Conservation (phyloP, 768 basidiomycete species). For the Myochromella boudieri region DNA sequence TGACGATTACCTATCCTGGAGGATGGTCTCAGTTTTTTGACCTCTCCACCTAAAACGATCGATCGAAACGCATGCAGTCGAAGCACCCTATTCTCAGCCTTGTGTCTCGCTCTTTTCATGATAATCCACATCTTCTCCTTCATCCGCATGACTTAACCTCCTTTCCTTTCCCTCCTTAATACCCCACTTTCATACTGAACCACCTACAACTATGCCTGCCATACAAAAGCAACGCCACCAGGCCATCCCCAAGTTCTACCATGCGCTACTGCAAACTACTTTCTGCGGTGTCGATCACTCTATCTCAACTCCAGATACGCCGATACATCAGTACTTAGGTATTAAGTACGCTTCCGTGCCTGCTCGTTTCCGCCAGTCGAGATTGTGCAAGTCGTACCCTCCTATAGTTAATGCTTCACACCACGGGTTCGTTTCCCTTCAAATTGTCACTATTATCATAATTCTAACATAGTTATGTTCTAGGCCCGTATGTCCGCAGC, state of each 20-base stretch:
- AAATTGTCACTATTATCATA: neutral
- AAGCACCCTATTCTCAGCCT: slow-evolving; percentile 24
- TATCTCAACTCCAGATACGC: slow-evolving; percentile 51
- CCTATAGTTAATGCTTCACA: slow-evolving; percentile 59
- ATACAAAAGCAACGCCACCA: slow-evolving; percentile 21
- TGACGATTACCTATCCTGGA: slow-evolving; percentile 23
- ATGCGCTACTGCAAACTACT: slow-evolving; percentile 56
- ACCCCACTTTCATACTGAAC: slow-evolving; percentile 4
- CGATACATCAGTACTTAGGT: slow-evolving; percentile 72
- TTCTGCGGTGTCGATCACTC: slow-evolving; percentile 67
- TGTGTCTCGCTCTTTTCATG: slow-evolving; percentile 20
- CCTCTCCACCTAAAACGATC: slow-evolving; percentile 27
- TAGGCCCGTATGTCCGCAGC: slow-evolving; percentile 79
- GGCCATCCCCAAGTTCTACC: slow-evolving; percentile 40
- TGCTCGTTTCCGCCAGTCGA: slow-evolving; percentile 75
- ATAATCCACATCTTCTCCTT: slow-evolving; percentile 11
- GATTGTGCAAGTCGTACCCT: slow-evolving; percentile 57
- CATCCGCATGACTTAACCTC: slow-evolving; percentile 7
- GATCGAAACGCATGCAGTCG: slow-evolving; percentile 30
- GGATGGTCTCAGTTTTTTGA: slow-evolving; percentile 16
- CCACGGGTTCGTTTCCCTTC: slow-evolving; percentile 52
- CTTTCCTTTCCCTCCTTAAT: slow-evolving; percentile 12
- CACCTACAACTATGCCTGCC: slow-evolving; percentile 25
- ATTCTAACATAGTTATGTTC: neutral
- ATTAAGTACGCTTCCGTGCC: slow-evolving; percentile 77